These are phyloP conservation scores for Quaeritorhiza haematococci DNA, from an alignment of 371 early-diverging fungal species.

Conservation along the genomic window DNA sequence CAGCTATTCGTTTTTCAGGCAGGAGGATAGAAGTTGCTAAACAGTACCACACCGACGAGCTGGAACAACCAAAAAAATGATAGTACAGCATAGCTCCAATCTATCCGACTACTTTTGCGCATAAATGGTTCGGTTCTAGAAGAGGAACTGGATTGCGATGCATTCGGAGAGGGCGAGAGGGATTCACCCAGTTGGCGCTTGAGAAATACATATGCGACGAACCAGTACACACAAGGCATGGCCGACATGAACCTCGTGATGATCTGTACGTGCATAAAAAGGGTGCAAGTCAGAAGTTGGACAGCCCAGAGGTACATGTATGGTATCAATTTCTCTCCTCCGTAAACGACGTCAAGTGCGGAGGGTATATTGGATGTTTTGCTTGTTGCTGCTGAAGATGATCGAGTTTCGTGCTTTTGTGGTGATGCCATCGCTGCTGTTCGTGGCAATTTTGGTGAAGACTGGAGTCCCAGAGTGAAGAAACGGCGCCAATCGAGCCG, in stretches of 20 bases:
- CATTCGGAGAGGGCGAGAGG: no score
- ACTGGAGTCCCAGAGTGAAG: slow-evolving; percentile 46
- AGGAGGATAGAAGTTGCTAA: no score
- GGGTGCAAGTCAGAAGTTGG: slow-evolving; percentile 53
- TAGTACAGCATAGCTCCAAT: no score
- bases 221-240: slow-evolving; percentile 79
- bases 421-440: not conserved
- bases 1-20: no score
- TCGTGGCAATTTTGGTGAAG: no score
- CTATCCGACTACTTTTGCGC: no score
- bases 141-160: no score
- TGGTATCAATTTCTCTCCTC: slow-evolving; percentile 42
- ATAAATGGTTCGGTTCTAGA: no score
- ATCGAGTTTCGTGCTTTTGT: not conserved
- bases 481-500: slow-evolving; percentile 47
- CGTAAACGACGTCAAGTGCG: not conserved
- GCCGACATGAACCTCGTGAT: slow-evolving; percentile 83
- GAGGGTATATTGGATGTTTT: not conserved
- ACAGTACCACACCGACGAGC: no score
- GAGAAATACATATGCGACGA: slow-evolving; percentile 44
- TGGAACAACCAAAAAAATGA: no score
- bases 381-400: not conserved
- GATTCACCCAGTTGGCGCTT: no score
- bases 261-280: slow-evolving; percentile 86
- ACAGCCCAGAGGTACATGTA: slow-evolving; percentile 68